phyloP scores from a whole-genome alignment of 176 grass and related monocot genomes.

The Paspalum vaginatum region DNA sequence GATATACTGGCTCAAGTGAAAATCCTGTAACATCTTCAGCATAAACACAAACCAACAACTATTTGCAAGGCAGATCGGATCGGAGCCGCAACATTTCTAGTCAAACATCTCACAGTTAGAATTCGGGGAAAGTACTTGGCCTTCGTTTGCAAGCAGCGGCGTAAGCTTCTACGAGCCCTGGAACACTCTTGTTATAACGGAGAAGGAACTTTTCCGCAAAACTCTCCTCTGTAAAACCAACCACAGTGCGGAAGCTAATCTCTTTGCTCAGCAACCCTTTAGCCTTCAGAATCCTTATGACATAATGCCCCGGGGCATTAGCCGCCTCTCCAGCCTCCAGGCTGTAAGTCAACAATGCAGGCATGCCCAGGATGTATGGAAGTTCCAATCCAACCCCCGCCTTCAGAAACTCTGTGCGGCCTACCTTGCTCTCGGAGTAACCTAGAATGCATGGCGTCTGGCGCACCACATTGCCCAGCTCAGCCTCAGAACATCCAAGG shows the following conservation, averaged over 20 bases:
- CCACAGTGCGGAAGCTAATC: neutral
- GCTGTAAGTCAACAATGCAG: slow-evolving; percentile 31
- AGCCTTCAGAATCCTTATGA: slow-evolving; percentile 34
- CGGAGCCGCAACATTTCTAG: neutral
- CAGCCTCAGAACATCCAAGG: slow-evolving; percentile 47
- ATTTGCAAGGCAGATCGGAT: neutral
- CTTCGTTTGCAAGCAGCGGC: slow-evolving; percentile 18
- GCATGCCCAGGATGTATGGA: slow-evolving; percentile 19
- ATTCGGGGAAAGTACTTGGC: neutral
- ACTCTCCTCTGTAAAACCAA: accelerated
- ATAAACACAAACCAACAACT: neutral
- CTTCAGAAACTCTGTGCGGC: slow-evolving; percentile 33
- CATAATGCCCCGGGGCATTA: slow-evolving; percentile 40
- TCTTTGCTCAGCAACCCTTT: slow-evolving; percentile 42
- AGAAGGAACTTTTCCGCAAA: slow-evolving; percentile 39
- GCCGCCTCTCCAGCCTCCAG: slow-evolving; percentile 36
- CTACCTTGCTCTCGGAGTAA: slow-evolving; percentile 1
- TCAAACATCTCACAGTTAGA: neutral
- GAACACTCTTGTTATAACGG: slow-evolving; percentile 15
- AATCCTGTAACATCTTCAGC: neutral
- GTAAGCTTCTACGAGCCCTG: slow-evolving; percentile 43
- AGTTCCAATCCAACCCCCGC: slow-evolving; percentile 23
- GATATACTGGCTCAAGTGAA: neutral
- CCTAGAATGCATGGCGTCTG: slow-evolving; percentile 13
- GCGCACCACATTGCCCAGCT: slow-evolving; percentile 20